These are phyloP conservation scores for Talaromyces sp. DNA, from an alignment of 2,329 filamentous ascomycete genomes.

Conservation along the genomic window DNA sequence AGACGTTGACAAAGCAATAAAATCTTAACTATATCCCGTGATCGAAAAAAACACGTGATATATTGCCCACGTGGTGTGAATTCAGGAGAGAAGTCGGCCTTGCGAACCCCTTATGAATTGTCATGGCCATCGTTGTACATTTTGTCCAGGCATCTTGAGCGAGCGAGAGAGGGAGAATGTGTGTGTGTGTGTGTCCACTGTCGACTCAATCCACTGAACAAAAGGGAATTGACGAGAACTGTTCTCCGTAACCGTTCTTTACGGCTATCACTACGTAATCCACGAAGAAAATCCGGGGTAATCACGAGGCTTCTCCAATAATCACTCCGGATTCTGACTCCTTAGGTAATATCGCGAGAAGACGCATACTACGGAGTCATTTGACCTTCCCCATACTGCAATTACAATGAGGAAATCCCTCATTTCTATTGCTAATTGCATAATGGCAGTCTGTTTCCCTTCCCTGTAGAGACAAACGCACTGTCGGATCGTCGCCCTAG, in stretches of 20 bases:
- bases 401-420: conserved; percentile 4
- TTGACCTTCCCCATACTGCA: neutral
- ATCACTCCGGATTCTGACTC: neutral
- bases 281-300: conserved; percentile 9
- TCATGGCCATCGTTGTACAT: neutral
- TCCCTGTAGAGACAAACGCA: neutral
- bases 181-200: too few relatives aligned
- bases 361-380: neutral
- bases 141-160: neutral
- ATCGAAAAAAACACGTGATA: neutral
- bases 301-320: neutral
- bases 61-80: neutral
- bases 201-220: neutral
- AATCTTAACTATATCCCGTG: neutral
- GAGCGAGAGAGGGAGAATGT: too few relatives aligned
- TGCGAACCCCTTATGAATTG: neutral
- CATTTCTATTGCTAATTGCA: conserved; percentile 3
- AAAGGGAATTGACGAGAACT: neutral
- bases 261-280: neutral
- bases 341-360: neutral
- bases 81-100: neutral
- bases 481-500: conserved; percentile 13
- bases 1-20: neutral
- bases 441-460: neutral
- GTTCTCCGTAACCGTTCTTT: neutral